Evolutionary conservation across 2,329 filamentous ascomycete genomes (phyloP).

Genomic region (Erysiphe pulchra): DNA sequence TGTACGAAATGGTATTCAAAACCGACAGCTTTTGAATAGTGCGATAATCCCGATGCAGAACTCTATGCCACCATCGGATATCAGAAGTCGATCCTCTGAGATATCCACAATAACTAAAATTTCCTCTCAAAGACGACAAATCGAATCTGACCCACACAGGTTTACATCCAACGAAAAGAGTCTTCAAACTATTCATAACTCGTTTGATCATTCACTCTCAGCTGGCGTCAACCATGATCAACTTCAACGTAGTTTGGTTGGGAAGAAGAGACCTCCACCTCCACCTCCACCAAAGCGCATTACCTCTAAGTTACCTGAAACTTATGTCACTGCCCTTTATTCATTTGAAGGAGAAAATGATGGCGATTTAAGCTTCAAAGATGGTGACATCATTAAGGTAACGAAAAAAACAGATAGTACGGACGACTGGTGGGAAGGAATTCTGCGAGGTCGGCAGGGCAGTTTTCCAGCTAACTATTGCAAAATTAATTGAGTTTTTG

Average conservation of each 20-base stretch:
- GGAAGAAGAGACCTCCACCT: constrained; percentile 52
- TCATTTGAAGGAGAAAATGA: constrained; percentile 43
- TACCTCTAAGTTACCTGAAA: constrained; percentile 19
- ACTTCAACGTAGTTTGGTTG: constrained; percentile 13
- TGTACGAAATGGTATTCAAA: constrained; percentile 16
- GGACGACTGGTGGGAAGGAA: constrained; percentile 76
- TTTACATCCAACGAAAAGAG: constrained; percentile 4
- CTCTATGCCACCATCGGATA: constrained; percentile 1
- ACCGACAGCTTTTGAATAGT: constrained; percentile 15
- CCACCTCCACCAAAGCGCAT: constrained; percentile 38
- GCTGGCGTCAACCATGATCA: constrained; percentile 10
- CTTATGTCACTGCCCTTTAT: constrained; percentile 39
- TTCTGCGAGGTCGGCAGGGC: constrained; percentile 39
- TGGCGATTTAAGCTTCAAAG: constrained; percentile 48
- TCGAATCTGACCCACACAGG: constrained; percentile 4
- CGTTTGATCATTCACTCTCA: constrained; percentile 9
- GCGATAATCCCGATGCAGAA: background rate
- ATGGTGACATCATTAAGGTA: constrained; percentile 55
- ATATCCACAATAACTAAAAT: background rate
- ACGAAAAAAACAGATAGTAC: constrained; percentile 54
- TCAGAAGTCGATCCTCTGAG: constrained; percentile 1
- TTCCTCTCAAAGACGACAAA: constrained; percentile 2
- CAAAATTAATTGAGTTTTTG: constrained; percentile 13
- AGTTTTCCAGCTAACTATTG: constrained; percentile 73
- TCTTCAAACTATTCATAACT: constrained; percentile 7